Base-by-base conservation (phyloP, 2,329 filamentous ascomycete genomes). In the Venturia effusa region DNA sequence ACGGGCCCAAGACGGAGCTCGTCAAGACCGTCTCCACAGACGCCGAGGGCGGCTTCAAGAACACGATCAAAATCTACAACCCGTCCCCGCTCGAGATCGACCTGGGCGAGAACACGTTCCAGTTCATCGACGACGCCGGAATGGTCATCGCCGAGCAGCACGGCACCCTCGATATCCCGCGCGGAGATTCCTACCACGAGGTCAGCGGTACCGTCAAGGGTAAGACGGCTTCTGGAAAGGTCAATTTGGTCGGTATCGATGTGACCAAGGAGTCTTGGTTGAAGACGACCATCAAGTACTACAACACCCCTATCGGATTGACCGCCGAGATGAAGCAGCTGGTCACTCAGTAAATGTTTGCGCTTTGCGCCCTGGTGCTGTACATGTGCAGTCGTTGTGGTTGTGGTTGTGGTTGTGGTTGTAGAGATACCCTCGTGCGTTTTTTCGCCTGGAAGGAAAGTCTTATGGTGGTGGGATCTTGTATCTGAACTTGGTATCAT, bases 21-120 rank as follows among this genome's bases (percentile, higher is more conserved):
- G 65, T 65, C 19, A 65, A 61, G 61, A 64, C 61, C 0, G 64
- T 51, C 6, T 11, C 48, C 2, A 34, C 17, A 4, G 62, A 54
- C 7, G n/a, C n/a, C n/a, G n/a, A n/a, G n/a, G 62, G 59, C 15
- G 32, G 24, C 1, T 66, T 64, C 48, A 65, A 64, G 39, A 65
- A 64, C 43, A 62, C 51, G 5, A 41, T 65, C 40, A 61, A 61
- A 27, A 60, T 65, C 7, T 34, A 30, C 30, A 66, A 66, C 57
- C 65, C 65, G 5, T 61, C 51, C 17, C 65, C 65, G 11, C 32
- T 66, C 7, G 64, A 66, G 54, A 65, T 66, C 40, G 64, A 65
- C 30, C 27, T 66, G 17, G 63, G 63, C n/a, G 34, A 51, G 24
- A 59, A 48, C 17, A 64, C 55, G 15, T 66, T 63, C 40, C 45